Evolutionary conservation across 2,329 filamentous ascomycete species (phyloP), one percentile per base, ranked within the genome.

Genomic region (Monosporascus sp.): DNA sequence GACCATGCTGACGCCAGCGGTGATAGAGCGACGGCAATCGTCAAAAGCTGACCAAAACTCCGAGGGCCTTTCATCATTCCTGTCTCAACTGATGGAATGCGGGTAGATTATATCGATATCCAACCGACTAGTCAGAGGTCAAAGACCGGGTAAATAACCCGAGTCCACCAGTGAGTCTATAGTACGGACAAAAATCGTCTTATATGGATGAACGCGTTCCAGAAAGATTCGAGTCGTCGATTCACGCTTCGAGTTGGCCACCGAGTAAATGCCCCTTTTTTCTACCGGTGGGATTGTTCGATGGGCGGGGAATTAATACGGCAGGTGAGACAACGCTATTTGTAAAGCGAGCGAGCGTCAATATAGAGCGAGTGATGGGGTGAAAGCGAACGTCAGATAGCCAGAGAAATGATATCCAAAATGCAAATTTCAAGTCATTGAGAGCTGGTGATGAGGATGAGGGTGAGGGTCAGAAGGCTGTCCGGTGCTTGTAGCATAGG

Each of bases 1-100:
- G 81, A 77, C 82, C 81, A 84, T 53, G 76, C 81, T 51, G 79
- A 74, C n/a, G 76, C 75, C 22, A 81, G 59, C 17, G 77, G 73
- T 8, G 78, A 69, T 51, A 84, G 68, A 34, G 82, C 76, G 44
- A 85, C 72, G 59, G 83, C 72, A 52, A 79, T 59, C 50, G 80
- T 75, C 60, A 81, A 69, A 61, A 76, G 64, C 45, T 76, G 74
- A 64, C 76, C 67, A 52, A 81, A 61, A 49, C 73, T 72, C 48
- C 69, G 68, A 58, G 76, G 69, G 57, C 76, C 68, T 73, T 74
- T 80, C 82, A 84, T 84, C 49, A 58, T 72, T 44, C 48, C 52
- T 62, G 61, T 62, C 57, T 60, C 53, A 57, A 60, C 50, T 57
- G 56, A 57, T 63, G 61, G 61, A 61, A 64, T 61, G 53, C 54